Evolutionary conservation across 1,284 basidiomycete species (phyloP).

Genomic region (Mycena sp.): DNA sequence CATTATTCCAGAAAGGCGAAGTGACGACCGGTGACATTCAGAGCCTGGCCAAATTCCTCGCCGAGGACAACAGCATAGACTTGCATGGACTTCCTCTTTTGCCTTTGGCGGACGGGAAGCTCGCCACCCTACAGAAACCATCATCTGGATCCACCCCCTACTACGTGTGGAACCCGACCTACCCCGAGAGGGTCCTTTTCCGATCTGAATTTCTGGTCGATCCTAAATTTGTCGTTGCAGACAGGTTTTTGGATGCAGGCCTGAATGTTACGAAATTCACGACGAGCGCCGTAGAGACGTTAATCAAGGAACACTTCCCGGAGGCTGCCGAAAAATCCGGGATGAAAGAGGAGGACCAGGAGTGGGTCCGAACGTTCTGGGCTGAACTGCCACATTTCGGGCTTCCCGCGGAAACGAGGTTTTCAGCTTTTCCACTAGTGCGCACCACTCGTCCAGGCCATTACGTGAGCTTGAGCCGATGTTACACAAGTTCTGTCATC

Average conservation of each 20-base stretch:
- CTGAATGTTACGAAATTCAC: constrained; percentile 30
- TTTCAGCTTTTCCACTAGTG: constrained; percentile 44
- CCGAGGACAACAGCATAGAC: constrained; percentile 16
- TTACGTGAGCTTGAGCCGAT: constrained; percentile 44
- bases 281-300: constrained; percentile 8
- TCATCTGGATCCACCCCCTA: constrained; percentile 18
- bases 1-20: constrained; percentile 27
- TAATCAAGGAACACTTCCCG: constrained; percentile 40
- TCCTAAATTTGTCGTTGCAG: constrained; percentile 25
- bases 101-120: constrained; percentile 32
- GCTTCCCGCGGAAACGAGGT: constrained; percentile 14
- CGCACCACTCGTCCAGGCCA: constrained; percentile 38
- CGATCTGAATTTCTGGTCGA: constrained; percentile 26
- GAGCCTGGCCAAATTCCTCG: constrained; percentile 23
- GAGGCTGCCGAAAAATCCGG: constrained; percentile 19
- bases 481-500: constrained; percentile 37
- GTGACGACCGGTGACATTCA: constrained; percentile 28
- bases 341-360: constrained; percentile 21
- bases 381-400: constrained; percentile 33
- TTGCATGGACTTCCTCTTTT: constrained; percentile 27
- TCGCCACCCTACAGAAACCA: constrained; percentile 21
- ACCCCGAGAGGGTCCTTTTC: constrained; percentile 29
- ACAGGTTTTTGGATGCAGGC: constrained; percentile 25
- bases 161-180: constrained; percentile 30
- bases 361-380: constrained; percentile 45